phyloP scores from a whole-genome alignment of 1,284 basidiomycete species.

The Cystobasidiaceae sp. region DNA sequence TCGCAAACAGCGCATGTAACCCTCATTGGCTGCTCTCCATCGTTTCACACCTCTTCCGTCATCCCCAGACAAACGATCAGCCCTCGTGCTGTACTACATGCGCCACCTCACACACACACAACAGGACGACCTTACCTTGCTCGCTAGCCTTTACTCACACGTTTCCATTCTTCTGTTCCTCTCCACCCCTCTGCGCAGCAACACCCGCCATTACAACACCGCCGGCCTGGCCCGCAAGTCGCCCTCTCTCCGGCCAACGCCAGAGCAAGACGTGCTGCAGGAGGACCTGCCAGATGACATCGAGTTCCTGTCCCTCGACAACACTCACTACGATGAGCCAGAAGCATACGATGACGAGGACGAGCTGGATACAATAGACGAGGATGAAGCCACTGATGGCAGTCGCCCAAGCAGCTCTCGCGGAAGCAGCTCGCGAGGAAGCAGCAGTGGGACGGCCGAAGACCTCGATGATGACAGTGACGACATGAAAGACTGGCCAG shows the following conservation, averaged over 20 bases:
- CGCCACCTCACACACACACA: too few relatives aligned
- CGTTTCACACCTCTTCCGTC: too few relatives aligned
- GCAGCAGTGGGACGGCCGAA: not conserved
- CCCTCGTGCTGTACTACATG: too few relatives aligned
- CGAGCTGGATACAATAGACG: conserved; percentile 14
- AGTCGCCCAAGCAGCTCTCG: too few relatives aligned
- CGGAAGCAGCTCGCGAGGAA: not conserved
- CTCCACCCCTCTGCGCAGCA: not conserved
- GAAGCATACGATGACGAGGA: conserved; percentile 11
- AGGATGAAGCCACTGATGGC: conserved; percentile 5
- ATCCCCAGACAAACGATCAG: too few relatives aligned
- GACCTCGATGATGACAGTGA: conserved; percentile 20
- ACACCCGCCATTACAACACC: not conserved
- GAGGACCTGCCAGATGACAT: conserved; percentile 28
- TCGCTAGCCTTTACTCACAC: not conserved
- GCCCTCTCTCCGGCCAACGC: not conserved
- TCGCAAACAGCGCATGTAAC: too few relatives aligned
- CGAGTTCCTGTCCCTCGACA: conserved; percentile 29
- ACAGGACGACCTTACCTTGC: too few relatives aligned
- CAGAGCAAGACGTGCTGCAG: conserved; percentile 20
- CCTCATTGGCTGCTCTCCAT: too few relatives aligned
- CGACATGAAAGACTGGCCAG: conserved; percentile 28
- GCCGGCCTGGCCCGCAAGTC: conserved; percentile 5
- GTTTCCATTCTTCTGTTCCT: not conserved
- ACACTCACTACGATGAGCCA: conserved; percentile 14